These are phyloP conservation scores for Didymella pomorum DNA, from an alignment of 2,329 filamentous ascomycete species.

Conservation along the genomic window DNA sequence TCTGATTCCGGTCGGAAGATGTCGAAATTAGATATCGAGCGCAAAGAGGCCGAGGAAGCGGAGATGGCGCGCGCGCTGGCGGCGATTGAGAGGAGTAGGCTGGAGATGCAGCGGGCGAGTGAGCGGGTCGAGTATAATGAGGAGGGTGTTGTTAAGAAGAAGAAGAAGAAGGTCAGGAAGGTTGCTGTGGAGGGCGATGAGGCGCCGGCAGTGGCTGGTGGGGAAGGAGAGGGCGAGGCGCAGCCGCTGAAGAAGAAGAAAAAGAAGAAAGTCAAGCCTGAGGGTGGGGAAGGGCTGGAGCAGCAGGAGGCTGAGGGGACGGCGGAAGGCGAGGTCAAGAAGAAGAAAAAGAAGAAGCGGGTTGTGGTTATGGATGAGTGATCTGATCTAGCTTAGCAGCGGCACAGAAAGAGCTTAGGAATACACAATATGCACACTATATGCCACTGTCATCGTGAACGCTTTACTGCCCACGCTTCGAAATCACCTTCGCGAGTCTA, in stretches of 20 bases:
- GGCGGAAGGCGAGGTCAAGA: conserved; percentile 40
- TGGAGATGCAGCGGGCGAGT: conserved; percentile 88
- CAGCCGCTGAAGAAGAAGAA: conserved; percentile 49
- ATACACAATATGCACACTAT: neutral
- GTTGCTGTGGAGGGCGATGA: conserved; percentile 64
- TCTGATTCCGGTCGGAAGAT: conserved; percentile 37
- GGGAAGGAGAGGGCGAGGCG: conserved; percentile 34
- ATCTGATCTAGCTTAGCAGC: too few relatives aligned
- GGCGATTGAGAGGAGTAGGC: conserved; percentile 82
- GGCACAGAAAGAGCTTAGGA: neutral
- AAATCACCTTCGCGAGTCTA: neutral
- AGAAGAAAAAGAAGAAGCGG: conserved; percentile 54
- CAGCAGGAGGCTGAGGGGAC: conserved; percentile 24
- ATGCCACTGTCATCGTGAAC: neutral
- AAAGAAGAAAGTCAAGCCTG: conserved; percentile 53
- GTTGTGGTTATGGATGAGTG: conserved; percentile 43
- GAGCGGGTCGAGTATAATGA: conserved; percentile 76
- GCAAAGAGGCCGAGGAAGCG: conserved; percentile 76
- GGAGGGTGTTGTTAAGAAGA: conserved; percentile 70
- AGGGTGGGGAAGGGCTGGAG: conserved; percentile 24
- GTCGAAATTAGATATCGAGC: conserved; percentile 66
- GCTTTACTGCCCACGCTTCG: neutral
- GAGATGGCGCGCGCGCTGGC: conserved; percentile 90
- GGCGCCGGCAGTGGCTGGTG: conserved; percentile 52
- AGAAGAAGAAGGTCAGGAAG: conserved; percentile 60